Evolutionary conservation across 2,329 filamentous ascomycete genomes (phyloP).

Genomic region (Fusarium nelsonii): DNA sequence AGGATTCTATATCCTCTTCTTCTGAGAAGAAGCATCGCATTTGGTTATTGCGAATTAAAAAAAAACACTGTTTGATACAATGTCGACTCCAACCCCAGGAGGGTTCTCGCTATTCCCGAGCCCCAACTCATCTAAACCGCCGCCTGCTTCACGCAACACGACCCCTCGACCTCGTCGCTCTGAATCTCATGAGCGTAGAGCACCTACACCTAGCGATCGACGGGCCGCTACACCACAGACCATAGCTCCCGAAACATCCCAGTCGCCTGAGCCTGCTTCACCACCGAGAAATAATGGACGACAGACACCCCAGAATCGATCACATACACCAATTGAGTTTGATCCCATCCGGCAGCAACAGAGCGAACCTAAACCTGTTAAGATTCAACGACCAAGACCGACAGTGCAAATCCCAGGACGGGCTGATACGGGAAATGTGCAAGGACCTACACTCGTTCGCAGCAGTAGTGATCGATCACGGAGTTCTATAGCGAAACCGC

Average conservation of each 20-base stretch:
- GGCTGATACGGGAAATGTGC: constrained; percentile 65
- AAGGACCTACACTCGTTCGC: constrained; percentile 60
- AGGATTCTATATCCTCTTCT: constrained; percentile 35
- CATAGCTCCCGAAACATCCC: constrained; percentile 32
- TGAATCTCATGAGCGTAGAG: constrained; percentile 54
- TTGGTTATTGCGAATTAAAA: not conserved
- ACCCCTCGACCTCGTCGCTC: constrained; percentile 56
- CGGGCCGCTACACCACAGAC: constrained; percentile 45
- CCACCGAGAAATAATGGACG: constrained; percentile 47
- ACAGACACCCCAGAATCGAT: constrained; percentile 52
- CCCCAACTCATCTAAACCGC: constrained; percentile 55
- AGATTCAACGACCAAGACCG: constrained; percentile 57
- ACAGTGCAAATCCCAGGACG: constrained; percentile 59
- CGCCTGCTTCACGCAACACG: constrained; percentile 54
- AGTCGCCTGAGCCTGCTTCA: constrained; percentile 44
- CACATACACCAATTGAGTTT: constrained; percentile 53
- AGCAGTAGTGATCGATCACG: constrained; percentile 64
- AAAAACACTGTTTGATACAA: constrained; percentile 47
- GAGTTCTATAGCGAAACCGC: constrained; percentile 69
- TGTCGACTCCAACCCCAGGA: constrained; percentile 59
- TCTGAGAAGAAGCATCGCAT: constrained; percentile 43
- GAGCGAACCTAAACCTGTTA: constrained; percentile 42
- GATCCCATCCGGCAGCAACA: constrained; percentile 48
- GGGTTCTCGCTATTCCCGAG: constrained; percentile 71
- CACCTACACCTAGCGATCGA: constrained; percentile 53